phyloP scores from a whole-genome alignment of 225 moss, liverwort and hornwort genomes.

The Pseudisothecium myosuroides region DNA sequence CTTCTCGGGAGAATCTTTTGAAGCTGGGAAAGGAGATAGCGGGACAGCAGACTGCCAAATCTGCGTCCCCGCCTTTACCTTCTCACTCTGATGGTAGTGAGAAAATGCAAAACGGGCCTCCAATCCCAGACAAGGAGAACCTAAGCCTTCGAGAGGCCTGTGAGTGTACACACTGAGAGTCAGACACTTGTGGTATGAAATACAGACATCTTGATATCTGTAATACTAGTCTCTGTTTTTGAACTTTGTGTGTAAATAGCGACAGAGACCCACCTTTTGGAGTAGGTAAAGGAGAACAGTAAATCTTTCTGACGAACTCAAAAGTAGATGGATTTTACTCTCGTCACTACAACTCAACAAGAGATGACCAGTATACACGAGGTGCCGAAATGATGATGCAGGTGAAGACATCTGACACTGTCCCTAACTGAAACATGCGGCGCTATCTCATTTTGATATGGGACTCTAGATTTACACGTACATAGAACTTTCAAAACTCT shows the following conservation, averaged over 20 bases:
- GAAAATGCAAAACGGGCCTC: background rate
- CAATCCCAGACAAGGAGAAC: background rate
- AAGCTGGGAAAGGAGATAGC: constrained; percentile 25
- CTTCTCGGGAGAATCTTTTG: constrained; percentile 3
- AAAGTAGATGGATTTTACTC: background rate
- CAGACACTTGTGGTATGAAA: background rate
- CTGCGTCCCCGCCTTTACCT: background rate
- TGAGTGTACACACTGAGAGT: background rate
- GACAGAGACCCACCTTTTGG: background rate
- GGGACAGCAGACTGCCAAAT: background rate
- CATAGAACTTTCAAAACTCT: background rate
- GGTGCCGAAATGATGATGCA: background rate
- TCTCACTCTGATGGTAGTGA: background rate
- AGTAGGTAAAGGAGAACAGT: background rate
- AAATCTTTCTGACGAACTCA: background rate
- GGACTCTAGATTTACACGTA: background rate
- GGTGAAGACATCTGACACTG: background rate
- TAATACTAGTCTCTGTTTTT: background rate
- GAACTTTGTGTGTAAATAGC: background rate
- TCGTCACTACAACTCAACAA: background rate
- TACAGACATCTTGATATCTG: background rate
- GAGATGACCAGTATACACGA: background rate
- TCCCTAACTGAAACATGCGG: background rate
- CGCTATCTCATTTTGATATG: background rate
- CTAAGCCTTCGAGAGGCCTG: background rate